phyloP scores from a whole-genome alignment of 257 asterid species.

The Petunia secreta region DNA sequence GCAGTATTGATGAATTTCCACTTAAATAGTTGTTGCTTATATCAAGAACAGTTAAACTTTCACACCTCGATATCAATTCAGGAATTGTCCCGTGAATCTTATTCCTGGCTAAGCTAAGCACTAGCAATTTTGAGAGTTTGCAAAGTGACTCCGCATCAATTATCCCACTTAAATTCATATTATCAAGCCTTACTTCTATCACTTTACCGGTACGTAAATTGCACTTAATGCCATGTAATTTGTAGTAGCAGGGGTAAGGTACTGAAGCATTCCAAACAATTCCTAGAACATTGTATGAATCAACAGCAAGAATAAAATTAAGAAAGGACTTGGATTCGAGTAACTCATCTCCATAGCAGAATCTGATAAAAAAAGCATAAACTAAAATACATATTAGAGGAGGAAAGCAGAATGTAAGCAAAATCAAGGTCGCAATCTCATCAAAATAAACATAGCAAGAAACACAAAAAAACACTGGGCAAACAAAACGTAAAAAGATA shows the following conservation, averaged over 20 bases:
- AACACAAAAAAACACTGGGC: no score
- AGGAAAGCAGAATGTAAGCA: no score
- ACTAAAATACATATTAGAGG: no score
- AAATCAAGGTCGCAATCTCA: no score
- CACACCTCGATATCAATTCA: conserved; percentile 30
- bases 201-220: background rate
- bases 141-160: conserved; percentile 37
- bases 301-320: conserved; percentile 33
- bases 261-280: conserved; percentile 14
- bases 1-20: conserved; percentile 27
- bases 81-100: conserved; percentile 30
- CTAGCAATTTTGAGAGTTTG: conserved; percentile 34
- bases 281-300: conserved; percentile 33
- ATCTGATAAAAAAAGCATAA: conserved; percentile 15
- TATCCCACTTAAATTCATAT: conserved; percentile 34
- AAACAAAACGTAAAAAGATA: no score
- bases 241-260: conserved; percentile 29
- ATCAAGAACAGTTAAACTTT: conserved; percentile 32
- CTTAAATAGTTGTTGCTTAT: conserved; percentile 29
- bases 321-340: conserved; percentile 28
- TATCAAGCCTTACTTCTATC: conserved; percentile 28
- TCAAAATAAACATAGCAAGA: no score
- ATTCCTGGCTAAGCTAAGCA: conserved; percentile 34
- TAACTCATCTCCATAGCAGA: conserved; percentile 30
- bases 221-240: conserved; percentile 31